Evolutionary conservation across 129 eudicot genomes (phyloP), one percentile per base, ranked within the genome.

Genomic region (Flaveria brownii): DNA sequence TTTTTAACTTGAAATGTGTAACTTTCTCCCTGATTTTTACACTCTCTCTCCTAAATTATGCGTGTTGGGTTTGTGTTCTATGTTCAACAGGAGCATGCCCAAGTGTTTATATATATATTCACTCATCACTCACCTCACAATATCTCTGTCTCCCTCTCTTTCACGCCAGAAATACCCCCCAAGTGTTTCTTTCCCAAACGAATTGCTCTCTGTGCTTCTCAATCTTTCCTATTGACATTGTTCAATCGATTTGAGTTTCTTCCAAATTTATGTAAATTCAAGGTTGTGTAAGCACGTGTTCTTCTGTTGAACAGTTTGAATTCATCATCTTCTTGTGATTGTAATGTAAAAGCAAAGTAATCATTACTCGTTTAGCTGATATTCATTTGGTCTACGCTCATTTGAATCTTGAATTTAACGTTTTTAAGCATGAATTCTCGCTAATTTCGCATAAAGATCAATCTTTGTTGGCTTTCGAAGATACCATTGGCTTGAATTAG

Each of bases 291-390:
- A 70, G 52, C 80, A 59, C 77, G 20, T 39, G 46, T 49, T 60
- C 74, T 22, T 66, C 41, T 36, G 41, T 5, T 36, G 41, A 36
- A 36, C 41, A 36, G 7, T 36, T 36, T 36, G 7, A 36, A 36
- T 36, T 36, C 41, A 36, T 62, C 49, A 16, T 20, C 17, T n/a
- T 57, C 12, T 45, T 28, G 8, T 62, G 41, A 78, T 70, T 78
- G 65, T 80, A 54, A 84, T 87, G 91, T 87, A 79, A 78, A 55
- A 26, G 72, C 30, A 33, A 78, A 72, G 57, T 36, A 36, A 45
- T 45, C 49, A 45, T 45, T 45, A 45, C 49, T 36, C 41, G 41
- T 5, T 36, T 36, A 36, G 41, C 41, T 36, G 4, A 36, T 36
- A 7, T 36, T 36, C 41, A 36, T 36, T 36, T 36, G 41, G 41